Conservation (phyloP, 768 basidiomycete genomes). For the Rossbeevera mucosa region DNA sequence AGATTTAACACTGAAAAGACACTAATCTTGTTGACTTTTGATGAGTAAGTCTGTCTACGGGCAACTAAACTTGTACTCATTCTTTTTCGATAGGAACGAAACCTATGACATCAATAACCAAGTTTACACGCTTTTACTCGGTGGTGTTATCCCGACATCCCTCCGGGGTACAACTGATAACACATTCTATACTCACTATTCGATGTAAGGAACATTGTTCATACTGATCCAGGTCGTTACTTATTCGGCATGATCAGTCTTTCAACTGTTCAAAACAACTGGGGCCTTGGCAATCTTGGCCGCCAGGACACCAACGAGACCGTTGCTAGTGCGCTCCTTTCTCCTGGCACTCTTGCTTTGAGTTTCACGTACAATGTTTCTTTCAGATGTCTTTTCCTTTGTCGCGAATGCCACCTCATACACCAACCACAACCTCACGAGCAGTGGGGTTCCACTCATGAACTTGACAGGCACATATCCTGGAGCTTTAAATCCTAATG, state of each 20-base stretch:
- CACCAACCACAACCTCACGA: slow-evolving; percentile 32
- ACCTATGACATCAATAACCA: slow-evolving; percentile 41
- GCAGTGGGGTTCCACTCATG: slow-evolving; percentile 28
- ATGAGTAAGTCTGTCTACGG: slow-evolving; percentile 43
- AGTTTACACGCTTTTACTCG: slow-evolving; percentile 42
- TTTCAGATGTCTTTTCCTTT: slow-evolving; percentile 46
- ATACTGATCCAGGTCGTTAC: not conserved
- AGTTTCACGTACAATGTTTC: not conserved
- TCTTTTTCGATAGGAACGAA: slow-evolving; percentile 18
- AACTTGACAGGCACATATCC: slow-evolving; percentile 41
- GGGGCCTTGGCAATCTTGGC: slow-evolving; percentile 57
- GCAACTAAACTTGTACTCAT: not conserved
- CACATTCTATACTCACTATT: slow-evolving; percentile 61
- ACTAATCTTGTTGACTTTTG: slow-evolving; percentile 58
- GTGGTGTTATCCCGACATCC: slow-evolving; percentile 40
- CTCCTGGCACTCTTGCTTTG: not conserved
- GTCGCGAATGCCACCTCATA: slow-evolving; percentile 48
- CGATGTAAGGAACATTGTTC: slow-evolving; percentile 24
- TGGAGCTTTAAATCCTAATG: slow-evolving; percentile 40
- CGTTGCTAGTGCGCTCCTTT: slow-evolving; percentile 12
- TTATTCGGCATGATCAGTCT: slow-evolving; percentile 26
- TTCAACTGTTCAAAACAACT: slow-evolving; percentile 56
- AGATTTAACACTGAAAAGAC: slow-evolving; percentile 53
- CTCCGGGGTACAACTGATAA: slow-evolving; percentile 44
- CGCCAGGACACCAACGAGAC: slow-evolving; percentile 52